Percentiles rank a stretch among this genome's conserved stretches.
Conservation (phyloP, 1,284 basidiomycete species). For the Chalciporus sp. region DNA sequence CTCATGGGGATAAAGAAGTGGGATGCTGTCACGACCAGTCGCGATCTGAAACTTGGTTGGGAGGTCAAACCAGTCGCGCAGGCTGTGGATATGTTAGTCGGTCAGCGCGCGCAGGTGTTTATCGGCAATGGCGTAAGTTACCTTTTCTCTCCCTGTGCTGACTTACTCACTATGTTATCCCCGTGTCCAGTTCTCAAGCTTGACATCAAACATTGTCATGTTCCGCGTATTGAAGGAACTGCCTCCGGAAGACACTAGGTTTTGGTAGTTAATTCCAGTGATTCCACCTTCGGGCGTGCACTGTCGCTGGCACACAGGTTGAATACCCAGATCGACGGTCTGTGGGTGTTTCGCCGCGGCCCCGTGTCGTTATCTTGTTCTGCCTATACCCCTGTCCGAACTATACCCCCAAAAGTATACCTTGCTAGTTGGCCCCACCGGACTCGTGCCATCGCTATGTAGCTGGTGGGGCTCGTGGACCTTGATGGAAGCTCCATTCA, state of each 20-base stretch:
- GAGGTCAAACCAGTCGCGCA: constrained; percentile 51
- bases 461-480: not conserved
- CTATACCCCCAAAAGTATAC: not conserved
- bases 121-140: constrained; percentile 57
- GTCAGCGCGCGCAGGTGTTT: constrained; percentile 50
- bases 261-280: constrained; percentile 35
- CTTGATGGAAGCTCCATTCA: not conserved
- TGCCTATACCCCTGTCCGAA: not conserved
- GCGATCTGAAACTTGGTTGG: constrained; percentile 45
- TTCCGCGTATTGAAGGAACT: constrained; percentile 45
- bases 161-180: not conserved
- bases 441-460: not conserved
- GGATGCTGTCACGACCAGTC: constrained; percentile 46
- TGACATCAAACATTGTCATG: constrained; percentile 58
- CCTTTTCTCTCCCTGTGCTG: not conserved
- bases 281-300: not conserved
- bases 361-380: not conserved
- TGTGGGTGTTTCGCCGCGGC: not conserved
- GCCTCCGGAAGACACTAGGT: constrained; percentile 34
- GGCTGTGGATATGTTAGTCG: constrained; percentile 56
- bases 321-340: not conserved
- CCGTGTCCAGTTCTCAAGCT: constrained; percentile 51
- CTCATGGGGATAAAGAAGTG: constrained; percentile 34
- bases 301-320: not conserved
- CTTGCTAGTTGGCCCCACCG: not conserved